Conservation (phyloP, 1,139 yeast species). For the Geotrichum bryndzae region DNA sequence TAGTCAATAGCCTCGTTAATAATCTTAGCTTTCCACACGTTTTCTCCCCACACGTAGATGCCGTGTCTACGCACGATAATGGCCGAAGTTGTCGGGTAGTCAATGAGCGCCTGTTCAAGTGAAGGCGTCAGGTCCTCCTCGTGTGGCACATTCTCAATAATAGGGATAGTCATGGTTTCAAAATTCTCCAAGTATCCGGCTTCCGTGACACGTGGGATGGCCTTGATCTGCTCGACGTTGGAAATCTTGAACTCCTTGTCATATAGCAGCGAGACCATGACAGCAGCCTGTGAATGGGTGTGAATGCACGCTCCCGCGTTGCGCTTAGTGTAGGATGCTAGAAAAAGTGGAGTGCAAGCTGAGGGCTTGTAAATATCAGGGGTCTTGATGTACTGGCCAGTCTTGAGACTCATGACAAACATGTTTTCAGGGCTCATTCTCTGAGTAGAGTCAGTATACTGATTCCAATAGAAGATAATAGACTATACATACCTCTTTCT, state of each 20-base stretch:
- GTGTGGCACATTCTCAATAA: constrained; percentile 82
- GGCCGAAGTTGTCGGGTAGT: constrained; percentile 75
- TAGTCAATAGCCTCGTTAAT: constrained; percentile 92
- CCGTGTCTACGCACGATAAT: constrained; percentile 92
- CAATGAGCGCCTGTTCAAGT: constrained; percentile 54
- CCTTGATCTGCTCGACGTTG: constrained; percentile 88
- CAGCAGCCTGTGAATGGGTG: constrained; percentile 87
- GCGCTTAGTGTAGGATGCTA: constrained; percentile 59
- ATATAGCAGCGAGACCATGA: constrained; percentile 67
- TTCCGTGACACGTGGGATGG: constrained; percentile 60
- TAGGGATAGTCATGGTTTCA: constrained; percentile 77
- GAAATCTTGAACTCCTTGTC: constrained; percentile 68
- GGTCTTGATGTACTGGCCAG: constrained; percentile 50
- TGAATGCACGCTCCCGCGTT: constrained; percentile 92
- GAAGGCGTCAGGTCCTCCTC: constrained; percentile 75
- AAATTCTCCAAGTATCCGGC: constrained; percentile 67
- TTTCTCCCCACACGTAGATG: constrained; percentile 91
- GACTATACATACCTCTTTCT: constrained; percentile 52
- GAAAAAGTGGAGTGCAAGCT: constrained; percentile 86
- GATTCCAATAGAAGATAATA: neutral
- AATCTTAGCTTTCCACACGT: constrained; percentile 86
- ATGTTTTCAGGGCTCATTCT: constrained; percentile 74
- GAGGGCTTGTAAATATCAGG: constrained; percentile 75
- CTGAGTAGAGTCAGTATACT: constrained; percentile 15
- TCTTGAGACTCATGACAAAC: constrained; percentile 62